phyloP scores from a whole-genome alignment of 2,329 filamentous ascomycete species.

The Colletotrichum tofieldiae region DNA sequence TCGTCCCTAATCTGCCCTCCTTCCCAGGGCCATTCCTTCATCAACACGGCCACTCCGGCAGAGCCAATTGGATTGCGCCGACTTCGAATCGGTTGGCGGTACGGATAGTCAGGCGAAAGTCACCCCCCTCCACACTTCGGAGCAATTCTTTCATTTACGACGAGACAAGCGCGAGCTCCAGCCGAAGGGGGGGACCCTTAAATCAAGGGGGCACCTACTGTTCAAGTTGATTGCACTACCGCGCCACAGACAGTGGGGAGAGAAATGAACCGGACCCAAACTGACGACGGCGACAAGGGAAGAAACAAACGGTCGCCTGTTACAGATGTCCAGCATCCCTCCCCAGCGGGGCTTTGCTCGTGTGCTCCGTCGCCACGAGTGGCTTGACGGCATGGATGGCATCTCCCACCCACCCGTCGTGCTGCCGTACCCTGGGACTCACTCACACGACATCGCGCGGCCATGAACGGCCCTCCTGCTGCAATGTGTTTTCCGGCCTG shows the following conservation, averaged over 20 bases:
- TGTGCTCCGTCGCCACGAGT: constrained; percentile 3
- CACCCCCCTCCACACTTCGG: too few species aligned
- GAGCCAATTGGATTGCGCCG: neutral
- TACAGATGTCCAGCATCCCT: neutral
- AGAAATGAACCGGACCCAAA: constrained; percentile 1
- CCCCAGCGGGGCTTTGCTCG: neutral
- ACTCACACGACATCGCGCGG: neutral
- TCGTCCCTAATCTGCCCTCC: neutral
- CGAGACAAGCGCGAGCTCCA: neutral
- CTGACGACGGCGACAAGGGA: constrained; percentile 1
- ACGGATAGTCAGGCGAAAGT: too few species aligned
- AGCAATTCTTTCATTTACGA: too few species aligned
- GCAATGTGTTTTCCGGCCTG: neutral
- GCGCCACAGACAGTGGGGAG: neutral
- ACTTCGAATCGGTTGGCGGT: too few species aligned
- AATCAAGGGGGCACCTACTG: too few species aligned
- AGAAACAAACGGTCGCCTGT: constrained; percentile 26
- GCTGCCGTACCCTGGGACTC: too few species aligned
- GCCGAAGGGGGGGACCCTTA: neutral
- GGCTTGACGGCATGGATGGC: constrained; percentile 19
- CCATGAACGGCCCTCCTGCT: neutral
- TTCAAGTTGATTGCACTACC: neutral
- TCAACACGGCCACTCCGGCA: neutral
- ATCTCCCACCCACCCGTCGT: constrained; percentile 5
- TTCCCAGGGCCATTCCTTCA: neutral